phyloP scores from a whole-genome alignment of 306 rosid genomes.

The Castanea sativa region DNA sequence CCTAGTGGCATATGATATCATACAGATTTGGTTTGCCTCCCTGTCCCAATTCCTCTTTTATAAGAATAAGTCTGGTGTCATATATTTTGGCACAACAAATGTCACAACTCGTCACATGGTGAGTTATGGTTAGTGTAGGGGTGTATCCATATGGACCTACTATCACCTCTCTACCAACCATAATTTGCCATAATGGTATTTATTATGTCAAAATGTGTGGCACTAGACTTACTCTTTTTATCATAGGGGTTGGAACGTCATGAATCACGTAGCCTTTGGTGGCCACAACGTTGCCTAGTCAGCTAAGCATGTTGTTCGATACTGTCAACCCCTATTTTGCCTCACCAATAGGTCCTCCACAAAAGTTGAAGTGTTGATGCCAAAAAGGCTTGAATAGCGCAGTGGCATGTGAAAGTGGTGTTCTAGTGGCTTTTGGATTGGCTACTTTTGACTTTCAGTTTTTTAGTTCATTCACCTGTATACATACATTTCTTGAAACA shows the following conservation, averaged over 20 bases:
- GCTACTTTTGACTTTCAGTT: no score
- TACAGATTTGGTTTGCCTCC: neutral
- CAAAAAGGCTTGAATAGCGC: neutral
- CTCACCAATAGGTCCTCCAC: neutral
- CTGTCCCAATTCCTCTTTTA: neutral
- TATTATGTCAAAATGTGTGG: no score
- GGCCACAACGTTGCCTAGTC: neutral
- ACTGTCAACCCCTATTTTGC: neutral
- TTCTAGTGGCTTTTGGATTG: neutral
- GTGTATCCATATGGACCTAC: no score
- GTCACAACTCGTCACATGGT: no score
- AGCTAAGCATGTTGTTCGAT: neutral
- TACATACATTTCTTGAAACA: no score
- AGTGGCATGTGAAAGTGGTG: neutral
- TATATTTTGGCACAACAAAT: no score
- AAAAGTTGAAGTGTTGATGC: neutral
- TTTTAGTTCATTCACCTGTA: no score
- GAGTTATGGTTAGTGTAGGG: no score
- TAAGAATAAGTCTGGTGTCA: no score
- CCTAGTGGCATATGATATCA: neutral
- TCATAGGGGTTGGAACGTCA: neutral
- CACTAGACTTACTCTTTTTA: neutral
- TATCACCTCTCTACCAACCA: no score
- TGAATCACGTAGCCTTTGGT: neutral
- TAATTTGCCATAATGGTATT: no score